Conservation (phyloP, 1,284 basidiomycete genomes). For the Ceratobasidium sp. region DNA sequence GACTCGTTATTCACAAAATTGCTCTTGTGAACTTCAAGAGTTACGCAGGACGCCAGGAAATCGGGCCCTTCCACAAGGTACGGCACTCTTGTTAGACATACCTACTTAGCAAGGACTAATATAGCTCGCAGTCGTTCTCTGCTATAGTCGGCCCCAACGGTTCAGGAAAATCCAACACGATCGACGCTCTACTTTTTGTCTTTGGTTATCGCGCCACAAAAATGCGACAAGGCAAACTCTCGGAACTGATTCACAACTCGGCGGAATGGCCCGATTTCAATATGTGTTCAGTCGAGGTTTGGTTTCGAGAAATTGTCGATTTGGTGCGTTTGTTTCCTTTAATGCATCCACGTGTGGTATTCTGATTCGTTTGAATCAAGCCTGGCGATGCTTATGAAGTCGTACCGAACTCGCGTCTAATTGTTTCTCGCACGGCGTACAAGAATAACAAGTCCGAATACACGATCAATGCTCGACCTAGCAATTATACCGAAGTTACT, state of each 20-base stretch:
- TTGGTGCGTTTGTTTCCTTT: conserved; percentile 60
- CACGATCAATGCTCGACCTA: conserved; percentile 81
- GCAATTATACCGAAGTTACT: conserved; percentile 90
- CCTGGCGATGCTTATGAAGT: conserved; percentile 90
- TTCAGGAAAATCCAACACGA: conserved; percentile 97
- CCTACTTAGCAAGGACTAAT: background rate
- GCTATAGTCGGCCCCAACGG: conserved; percentile 98
- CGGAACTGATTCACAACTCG: conserved; percentile 97
- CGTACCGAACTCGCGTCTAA: conserved; percentile 82
- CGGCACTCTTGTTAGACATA: conserved; percentile 35
- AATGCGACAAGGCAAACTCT: conserved; percentile 97
- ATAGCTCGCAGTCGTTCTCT: conserved; percentile 80
- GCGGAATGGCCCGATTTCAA: conserved; percentile 77
- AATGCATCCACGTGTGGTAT: background rate
- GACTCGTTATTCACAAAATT: conserved; percentile 95
- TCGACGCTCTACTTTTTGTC: conserved; percentile 97
- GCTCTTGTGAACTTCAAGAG: conserved; percentile 97
- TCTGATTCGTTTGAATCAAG: conserved; percentile 53
- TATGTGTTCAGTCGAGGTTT: conserved; percentile 91
- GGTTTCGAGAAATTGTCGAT: conserved; percentile 93
- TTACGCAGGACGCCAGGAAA: conserved; percentile 94
- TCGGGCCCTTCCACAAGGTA: conserved; percentile 98
- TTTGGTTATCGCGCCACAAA: conserved; percentile 97
- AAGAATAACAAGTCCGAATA: conserved; percentile 93
- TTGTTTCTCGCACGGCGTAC: conserved; percentile 88